Base-by-base conservation (phyloP, 2,329 filamentous ascomycete genomes). In the Sporothrix pallida region DNA sequence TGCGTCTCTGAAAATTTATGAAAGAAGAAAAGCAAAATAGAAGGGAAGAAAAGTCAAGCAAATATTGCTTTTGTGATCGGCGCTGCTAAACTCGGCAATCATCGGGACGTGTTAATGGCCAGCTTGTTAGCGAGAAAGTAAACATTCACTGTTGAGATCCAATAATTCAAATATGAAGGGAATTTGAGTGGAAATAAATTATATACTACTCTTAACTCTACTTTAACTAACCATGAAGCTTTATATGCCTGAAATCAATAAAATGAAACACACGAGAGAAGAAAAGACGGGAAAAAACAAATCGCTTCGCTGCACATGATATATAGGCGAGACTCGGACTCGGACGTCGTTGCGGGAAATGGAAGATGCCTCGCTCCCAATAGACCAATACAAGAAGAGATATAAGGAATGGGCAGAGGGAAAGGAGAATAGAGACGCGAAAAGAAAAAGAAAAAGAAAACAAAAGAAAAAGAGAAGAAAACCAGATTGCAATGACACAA, bases 221-320 rank as follows among this genome's bases (percentile, higher is more conserved):
- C 23, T 26, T 58, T 5, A 13, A 2, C n/a, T 15, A 63, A 44
- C 17, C 15, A 12, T 31, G 10, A 26, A 6, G 26, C 52, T 23
- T 26, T 26, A 23, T 56, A 56, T 23, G 7, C 9, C 3, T 56
- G 5, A 50, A 50, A 15, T 15, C 5, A 12, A 50, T 12, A 50
- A 12, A 20, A 63, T 50, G 54, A 26, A 23, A 12, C 37, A 44
- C 4, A 31, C 12, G 20, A n/a, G 26, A 31, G 50, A n/a, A 10
- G 50, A 31, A 50, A 20, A 50, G 17, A 65, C 3, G 17, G n/a
- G 31, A n/a, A 13, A n/a, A 37, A 63, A 13, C 54, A 71, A 60
- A 5, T 62, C 70, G 70, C 70, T 65, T 42, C 70, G 70, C 70
- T 71, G 44, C 58, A 54, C 46, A 72, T 56, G 58, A 65, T 65